Conservation (phyloP, 2,329 filamentous ascomycete genomes). For the Xylaria digitata region DNA sequence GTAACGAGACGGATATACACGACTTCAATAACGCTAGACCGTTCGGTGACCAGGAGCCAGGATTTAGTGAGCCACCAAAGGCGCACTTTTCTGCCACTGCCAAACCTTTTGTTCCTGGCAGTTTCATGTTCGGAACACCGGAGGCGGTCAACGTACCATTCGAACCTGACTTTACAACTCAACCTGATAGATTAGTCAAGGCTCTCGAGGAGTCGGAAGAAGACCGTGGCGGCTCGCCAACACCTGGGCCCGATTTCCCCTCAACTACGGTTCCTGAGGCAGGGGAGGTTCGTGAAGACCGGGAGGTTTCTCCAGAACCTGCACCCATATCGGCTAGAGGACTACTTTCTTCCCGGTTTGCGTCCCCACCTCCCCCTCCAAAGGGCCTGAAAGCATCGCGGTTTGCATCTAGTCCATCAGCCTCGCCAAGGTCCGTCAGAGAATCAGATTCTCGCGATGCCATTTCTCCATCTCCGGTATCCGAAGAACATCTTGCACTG, state of each 20-base stretch:
- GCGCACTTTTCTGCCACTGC: slow-evolving; percentile 75
- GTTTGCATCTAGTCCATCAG: slow-evolving; percentile 57
- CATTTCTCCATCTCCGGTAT: slow-evolving; percentile 53
- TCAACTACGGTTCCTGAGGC: slow-evolving; percentile 35
- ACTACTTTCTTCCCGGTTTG: slow-evolving; percentile 50
- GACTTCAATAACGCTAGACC: slow-evolving; percentile 65
- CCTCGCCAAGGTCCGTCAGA: slow-evolving; percentile 56
- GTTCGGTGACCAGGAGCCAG: slow-evolving; percentile 56
- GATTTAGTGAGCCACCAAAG: slow-evolving; percentile 60
- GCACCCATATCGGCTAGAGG: slow-evolving; percentile 41
- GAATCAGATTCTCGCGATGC: slow-evolving; percentile 60
- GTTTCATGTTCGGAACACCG: slow-evolving; percentile 50
- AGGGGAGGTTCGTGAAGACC: slow-evolving; percentile 29
- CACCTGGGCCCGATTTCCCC: slow-evolving; percentile 48
- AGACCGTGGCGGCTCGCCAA: slow-evolving; percentile 50
- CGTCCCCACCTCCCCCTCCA: slow-evolving; percentile 49
- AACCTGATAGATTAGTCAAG: slow-evolving; percentile 43
- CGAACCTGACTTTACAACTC: slow-evolving; percentile 45
- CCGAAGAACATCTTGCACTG: slow-evolving; percentile 38
- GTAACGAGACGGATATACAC: slow-evolving; percentile 59
- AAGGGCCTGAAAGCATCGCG: slow-evolving; percentile 61
- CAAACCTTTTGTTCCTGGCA: slow-evolving; percentile 70
- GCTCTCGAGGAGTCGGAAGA: slow-evolving; percentile 45
- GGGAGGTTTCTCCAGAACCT: slow-evolving; percentile 40
- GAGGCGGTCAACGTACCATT: slow-evolving; percentile 47